These are phyloP conservation scores for Linnemannia exigua DNA, from an alignment of 192 early-diverging fungal genomes.

Conservation along the genomic window DNA sequence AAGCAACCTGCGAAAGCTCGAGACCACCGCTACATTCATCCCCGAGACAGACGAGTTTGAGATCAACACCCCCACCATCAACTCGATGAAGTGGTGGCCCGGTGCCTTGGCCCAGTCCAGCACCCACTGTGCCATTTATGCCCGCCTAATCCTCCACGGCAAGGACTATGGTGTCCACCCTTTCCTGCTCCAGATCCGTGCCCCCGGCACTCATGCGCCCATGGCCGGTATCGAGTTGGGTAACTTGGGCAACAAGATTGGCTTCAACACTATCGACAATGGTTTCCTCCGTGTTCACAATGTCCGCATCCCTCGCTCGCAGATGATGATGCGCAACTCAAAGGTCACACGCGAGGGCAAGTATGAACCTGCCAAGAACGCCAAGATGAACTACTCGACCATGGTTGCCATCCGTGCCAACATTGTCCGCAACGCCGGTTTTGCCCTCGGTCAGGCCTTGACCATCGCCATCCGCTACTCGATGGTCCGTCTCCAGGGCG, in stretches of 20 bases:
- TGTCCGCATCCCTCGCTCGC: slow-evolving; percentile 84
- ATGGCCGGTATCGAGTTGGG: slow-evolving; percentile 56
- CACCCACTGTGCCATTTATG: slow-evolving; percentile 82
- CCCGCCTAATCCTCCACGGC: slow-evolving; percentile 80
- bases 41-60: slow-evolving; percentile 84
- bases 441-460: slow-evolving; percentile 66
- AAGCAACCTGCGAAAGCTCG: slow-evolving; percentile 85
- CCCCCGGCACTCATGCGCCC: slow-evolving; percentile 37
- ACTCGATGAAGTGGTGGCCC: slow-evolving; percentile 93
- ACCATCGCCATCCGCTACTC: slow-evolving; percentile 92
- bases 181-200: slow-evolving; percentile 68
- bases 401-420: slow-evolving; percentile 83
- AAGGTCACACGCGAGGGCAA: slow-evolving; percentile 78
- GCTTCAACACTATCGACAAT: slow-evolving; percentile 66
- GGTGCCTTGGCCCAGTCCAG: slow-evolving; percentile 86
- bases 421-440: slow-evolving; percentile 74
- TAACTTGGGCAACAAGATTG: slow-evolving; percentile 77
- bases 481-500: slow-evolving; percentile 81
- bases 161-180: slow-evolving; percentile 72
- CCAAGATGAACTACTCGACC: slow-evolving; percentile 83
- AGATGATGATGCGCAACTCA: slow-evolving; percentile 92
- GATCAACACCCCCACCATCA: slow-evolving; percentile 78
- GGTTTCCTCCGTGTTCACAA: slow-evolving; percentile 88
- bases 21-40: slow-evolving; percentile 90
- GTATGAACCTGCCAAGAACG: slow-evolving; percentile 79